Evolutionary conservation across 2,329 filamentous ascomycete species (phyloP), one percentile per base, ranked within the genome.

Genomic region (Calonectria fujianensis): DNA sequence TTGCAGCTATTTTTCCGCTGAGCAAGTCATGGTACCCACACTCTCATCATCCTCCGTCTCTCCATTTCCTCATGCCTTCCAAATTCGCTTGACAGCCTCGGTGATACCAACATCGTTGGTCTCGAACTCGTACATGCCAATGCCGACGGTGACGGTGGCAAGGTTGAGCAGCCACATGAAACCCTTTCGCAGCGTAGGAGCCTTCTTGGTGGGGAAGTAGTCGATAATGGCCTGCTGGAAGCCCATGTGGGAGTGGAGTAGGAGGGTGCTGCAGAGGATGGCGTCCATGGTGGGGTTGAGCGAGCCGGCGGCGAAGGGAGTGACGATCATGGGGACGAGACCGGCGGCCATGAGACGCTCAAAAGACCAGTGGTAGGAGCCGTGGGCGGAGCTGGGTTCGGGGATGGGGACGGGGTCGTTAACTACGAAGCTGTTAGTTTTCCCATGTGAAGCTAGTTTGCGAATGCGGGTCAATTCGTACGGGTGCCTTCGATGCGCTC

Each of bases 301-400:
- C 50, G 95, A 95, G 83, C 96, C 96, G 75, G 95, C 93, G 75
- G 96, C 96, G 87, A 99, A 99, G 77, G 97, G 97, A 50, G 96
- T 94, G 79, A 98, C 90, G 77, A 94, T 95, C 78, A 99, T 89
- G 66, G 97, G 97, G 76, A 99, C 89, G 76, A 99, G 92, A 71
- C 92, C 94, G 72, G 92, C 93, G 72, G 95, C 93, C 81, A 98
- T 88, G 72, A 95, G 85, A 83, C 95, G 96, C 90, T 99, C 97
- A 83, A 98, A 98, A 75, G 94, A 95, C 97, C 97, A 99, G 91
- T 99, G 97, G 90, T 98, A 99, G 86, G 94, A 97, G 81, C 97
- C 97, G 88, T 99, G 95, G 71, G 92, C 89, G 52, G 96, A 93
- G 80, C 91, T 92, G 69, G 95, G 87, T 29, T 91, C 84, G 59